Percentiles rank a stretch among this genome's conserved stretches.
These are phyloP conservation scores for Cytospora piceicola DNA, from an alignment of 2,329 filamentous ascomycete species.

Conservation along the genomic window DNA sequence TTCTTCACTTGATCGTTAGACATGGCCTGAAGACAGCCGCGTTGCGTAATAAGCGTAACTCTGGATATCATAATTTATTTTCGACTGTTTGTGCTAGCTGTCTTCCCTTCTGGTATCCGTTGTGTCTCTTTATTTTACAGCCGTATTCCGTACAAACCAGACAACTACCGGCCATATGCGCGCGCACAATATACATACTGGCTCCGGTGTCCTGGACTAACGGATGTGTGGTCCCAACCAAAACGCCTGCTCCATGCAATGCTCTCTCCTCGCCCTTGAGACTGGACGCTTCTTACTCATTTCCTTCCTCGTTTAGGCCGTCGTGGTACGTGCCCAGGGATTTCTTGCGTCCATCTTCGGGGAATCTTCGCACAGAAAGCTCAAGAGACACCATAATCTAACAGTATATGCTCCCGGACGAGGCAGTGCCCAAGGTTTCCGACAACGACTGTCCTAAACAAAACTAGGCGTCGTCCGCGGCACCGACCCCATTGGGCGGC, in stretches of 20 bases:
- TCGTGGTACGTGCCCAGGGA: too few species aligned
- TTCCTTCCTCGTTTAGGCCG: too few species aligned
- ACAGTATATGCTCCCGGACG: too few species aligned
- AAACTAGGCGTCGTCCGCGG: constrained; percentile 14
- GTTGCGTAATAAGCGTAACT: not conserved
- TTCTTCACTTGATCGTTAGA: too few species aligned
- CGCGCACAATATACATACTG: constrained; percentile 6
- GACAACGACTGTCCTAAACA: not conserved
- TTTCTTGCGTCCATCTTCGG: not conserved
- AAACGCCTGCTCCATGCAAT: constrained; percentile 28
- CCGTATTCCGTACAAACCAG: not conserved
- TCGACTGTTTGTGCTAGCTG: not conserved
- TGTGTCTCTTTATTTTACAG: not conserved
- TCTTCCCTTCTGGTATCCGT: not conserved
- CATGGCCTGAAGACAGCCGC: too few species aligned
- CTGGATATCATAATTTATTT: not conserved
- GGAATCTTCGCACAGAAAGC: not conserved
- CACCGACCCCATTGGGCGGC: constrained; percentile 26
- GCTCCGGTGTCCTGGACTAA: not conserved
- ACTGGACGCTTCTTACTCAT: not conserved
- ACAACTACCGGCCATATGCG: not conserved
- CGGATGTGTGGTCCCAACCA: not conserved
- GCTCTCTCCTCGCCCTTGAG: not conserved
- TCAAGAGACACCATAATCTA: too few species aligned
- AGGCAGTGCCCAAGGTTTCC: too few species aligned